These are phyloP conservation scores for Pugionium cornutum DNA, from an alignment of 345 rosid genomes.

Conservation along the genomic window DNA sequence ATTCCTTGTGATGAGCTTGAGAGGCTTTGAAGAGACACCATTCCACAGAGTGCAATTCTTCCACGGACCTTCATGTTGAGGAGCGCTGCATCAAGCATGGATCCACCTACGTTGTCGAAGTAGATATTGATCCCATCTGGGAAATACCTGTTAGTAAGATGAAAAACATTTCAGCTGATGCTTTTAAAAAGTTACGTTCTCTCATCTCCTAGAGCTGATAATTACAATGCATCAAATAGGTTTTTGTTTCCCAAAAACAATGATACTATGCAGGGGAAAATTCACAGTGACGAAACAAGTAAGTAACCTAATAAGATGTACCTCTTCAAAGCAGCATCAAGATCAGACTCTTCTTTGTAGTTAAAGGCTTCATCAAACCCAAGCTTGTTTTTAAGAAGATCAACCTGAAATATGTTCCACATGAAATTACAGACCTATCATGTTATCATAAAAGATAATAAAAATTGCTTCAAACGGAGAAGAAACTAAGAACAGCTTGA, in stretches of 20 bases:
- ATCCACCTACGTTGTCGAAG: slow-evolving; percentile 78
- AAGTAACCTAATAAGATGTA: too few relatives aligned
- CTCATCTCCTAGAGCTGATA: too few relatives aligned
- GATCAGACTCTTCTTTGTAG: slow-evolving; percentile 62
- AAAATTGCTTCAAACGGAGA: neutral
- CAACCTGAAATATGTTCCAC: slow-evolving; percentile 48
- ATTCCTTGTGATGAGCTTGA: slow-evolving; percentile 46
- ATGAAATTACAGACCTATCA: too few relatives aligned
- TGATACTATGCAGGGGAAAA: too few relatives aligned
- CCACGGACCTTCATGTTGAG: slow-evolving; percentile 65
- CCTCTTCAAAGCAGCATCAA: slow-evolving; percentile 66
- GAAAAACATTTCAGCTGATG: slow-evolving; percentile 4
- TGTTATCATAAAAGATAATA: neutral
- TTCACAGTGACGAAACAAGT: too few relatives aligned
- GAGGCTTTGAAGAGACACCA: slow-evolving; percentile 55
- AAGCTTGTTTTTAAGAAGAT: slow-evolving; percentile 55
- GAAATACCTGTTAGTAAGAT: slow-evolving; percentile 47
- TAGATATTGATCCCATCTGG: slow-evolving; percentile 70
- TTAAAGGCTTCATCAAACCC: slow-evolving; percentile 81
- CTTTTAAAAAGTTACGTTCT: neutral
- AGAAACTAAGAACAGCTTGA: neutral
- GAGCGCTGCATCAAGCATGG: slow-evolving; percentile 67
- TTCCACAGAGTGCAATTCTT: slow-evolving; percentile 70
- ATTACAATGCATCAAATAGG: too few relatives aligned
- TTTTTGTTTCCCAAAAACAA: too few relatives aligned